phyloP scores from a whole-genome alignment of 257 asterid species.

The Solanum corneliomulleri region DNA sequence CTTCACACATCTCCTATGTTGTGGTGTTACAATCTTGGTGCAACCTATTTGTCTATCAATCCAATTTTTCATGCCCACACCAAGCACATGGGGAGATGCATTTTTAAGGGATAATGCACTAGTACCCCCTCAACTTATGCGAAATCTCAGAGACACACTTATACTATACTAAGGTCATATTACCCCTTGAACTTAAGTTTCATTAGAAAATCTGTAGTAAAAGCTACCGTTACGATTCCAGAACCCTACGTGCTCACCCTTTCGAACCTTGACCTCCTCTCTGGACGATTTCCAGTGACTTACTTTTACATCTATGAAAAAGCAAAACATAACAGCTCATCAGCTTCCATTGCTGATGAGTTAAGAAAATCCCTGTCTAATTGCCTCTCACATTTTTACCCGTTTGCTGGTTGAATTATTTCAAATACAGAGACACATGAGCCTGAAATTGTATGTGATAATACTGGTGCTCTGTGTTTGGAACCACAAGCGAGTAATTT shows the following conservation, averaged over 20 bases:
- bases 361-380: constrained; percentile 29
- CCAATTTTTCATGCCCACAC: too few relatives aligned
- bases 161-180: too few relatives aligned
- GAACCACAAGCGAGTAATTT: constrained; percentile 31
- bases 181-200: background rate
- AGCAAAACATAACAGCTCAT: background rate
- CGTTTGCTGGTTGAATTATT: constrained; percentile 35
- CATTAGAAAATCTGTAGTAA: constrained; percentile 22
- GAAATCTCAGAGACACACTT: too few relatives aligned
- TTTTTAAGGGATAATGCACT: too few relatives aligned
- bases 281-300: constrained; percentile 55
- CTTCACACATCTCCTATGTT: too few relatives aligned
- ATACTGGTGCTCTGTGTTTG: constrained; percentile 32
- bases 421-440: constrained; percentile 23
- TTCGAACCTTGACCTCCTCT: constrained; percentile 52
- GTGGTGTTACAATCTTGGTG: too few relatives aligned
- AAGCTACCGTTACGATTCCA: constrained; percentile 19
- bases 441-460: constrained; percentile 43
- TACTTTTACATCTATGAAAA: constrained; percentile 31
- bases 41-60: too few relatives aligned
- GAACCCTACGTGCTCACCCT: constrained; percentile 20
- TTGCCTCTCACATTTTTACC: constrained; percentile 39
- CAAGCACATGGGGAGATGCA: too few relatives aligned
- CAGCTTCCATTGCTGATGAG: background rate
- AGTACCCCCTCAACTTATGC: too few relatives aligned